Percentiles rank a stretch among this genome's conserved stretches.
phyloP scores from a whole-genome alignment of 768 basidiomycete species.

The Hypholoma fasciculare region DNA sequence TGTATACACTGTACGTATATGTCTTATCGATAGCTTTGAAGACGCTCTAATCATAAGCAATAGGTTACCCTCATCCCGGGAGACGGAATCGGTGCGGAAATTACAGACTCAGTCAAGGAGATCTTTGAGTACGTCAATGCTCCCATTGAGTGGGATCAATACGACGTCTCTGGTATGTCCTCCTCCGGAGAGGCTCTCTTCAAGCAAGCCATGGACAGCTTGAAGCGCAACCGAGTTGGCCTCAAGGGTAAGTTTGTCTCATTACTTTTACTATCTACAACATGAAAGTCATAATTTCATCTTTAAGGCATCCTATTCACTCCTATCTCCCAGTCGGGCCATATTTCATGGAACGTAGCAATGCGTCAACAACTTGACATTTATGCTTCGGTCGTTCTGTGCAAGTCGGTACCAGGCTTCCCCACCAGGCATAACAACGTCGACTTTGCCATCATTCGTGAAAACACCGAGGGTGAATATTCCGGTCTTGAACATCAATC shows the following conservation, averaged over 20 bases:
- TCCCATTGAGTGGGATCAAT: constrained; percentile 99
- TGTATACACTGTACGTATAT: constrained; percentile 70
- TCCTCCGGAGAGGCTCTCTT: constrained; percentile 93
- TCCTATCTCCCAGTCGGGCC: constrained; percentile 92
- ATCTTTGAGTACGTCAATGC: constrained; percentile 98
- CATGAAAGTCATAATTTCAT: constrained; percentile 8
- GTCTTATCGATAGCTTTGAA: constrained; percentile 6
- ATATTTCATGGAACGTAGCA: constrained; percentile 99
- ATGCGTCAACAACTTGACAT: constrained; percentile 99
- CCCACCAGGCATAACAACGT: constrained; percentile 96
- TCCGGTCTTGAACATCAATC: constrained; percentile 98
- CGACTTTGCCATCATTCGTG: constrained; percentile 98
- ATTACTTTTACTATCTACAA: neutral
- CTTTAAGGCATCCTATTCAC: constrained; percentile 93
- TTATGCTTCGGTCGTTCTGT: constrained; percentile 96
- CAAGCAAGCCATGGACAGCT: constrained; percentile 96
- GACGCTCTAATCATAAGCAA: constrained; percentile 21
- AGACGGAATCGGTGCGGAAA: constrained; percentile 96
- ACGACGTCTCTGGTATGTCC: constrained; percentile 95
- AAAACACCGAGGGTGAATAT: constrained; percentile 99
- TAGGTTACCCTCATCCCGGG: constrained; percentile 97
- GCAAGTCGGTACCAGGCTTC: constrained; percentile 96
- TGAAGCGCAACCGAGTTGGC: constrained; percentile 97
- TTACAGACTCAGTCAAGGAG: constrained; percentile 98
- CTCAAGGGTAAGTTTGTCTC: constrained; percentile 77